Evolutionary conservation across 495 filamentous ascomycete genomes (phyloP).

Genomic region (Penicillium canescens): DNA sequence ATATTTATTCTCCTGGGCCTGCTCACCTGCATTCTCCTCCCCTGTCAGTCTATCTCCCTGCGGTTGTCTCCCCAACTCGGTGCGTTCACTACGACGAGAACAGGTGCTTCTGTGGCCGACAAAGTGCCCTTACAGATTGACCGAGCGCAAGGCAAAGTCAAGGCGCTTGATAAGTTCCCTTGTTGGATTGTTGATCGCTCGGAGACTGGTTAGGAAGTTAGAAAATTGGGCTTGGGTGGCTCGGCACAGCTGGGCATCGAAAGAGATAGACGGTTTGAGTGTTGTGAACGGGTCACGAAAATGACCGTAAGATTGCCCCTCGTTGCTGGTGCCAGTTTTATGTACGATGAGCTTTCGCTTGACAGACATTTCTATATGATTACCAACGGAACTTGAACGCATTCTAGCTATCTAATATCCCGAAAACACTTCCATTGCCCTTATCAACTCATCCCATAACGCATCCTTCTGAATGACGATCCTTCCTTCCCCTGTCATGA

Average conservation of each 20-base stretch:
- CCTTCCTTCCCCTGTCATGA: conserved; percentile 16
- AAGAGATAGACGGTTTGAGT: too few relatives aligned
- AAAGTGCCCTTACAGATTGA: conserved; percentile 10
- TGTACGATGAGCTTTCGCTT: too few relatives aligned
- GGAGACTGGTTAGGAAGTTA: not conserved
- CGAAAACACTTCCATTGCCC: too few relatives aligned
- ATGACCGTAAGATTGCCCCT: too few relatives aligned
- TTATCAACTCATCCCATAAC: conserved; percentile 13
- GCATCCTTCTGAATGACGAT: conserved; percentile 26
- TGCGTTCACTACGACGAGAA: conserved; percentile 18
- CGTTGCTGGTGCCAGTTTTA: too few relatives aligned
- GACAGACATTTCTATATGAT: too few relatives aligned
- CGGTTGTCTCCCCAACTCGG: not conserved
- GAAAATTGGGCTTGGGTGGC: too few relatives aligned
- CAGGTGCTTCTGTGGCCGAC: conserved; percentile 13
- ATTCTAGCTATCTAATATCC: too few relatives aligned
- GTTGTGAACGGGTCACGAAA: too few relatives aligned
- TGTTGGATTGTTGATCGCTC: conserved; percentile 3
- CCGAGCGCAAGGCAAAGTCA: not conserved
- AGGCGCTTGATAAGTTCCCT: conserved; percentile 4
- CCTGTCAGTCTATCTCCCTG: not conserved
- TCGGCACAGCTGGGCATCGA: too few relatives aligned
- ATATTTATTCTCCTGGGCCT: not conserved
- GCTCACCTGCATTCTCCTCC: not conserved
- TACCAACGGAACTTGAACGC: too few relatives aligned